Percentiles rank a stretch among this genome's conserved stretches.
phyloP scores from a whole-genome alignment of 257 asterid genomes.

The Solanum sejunctum region DNA sequence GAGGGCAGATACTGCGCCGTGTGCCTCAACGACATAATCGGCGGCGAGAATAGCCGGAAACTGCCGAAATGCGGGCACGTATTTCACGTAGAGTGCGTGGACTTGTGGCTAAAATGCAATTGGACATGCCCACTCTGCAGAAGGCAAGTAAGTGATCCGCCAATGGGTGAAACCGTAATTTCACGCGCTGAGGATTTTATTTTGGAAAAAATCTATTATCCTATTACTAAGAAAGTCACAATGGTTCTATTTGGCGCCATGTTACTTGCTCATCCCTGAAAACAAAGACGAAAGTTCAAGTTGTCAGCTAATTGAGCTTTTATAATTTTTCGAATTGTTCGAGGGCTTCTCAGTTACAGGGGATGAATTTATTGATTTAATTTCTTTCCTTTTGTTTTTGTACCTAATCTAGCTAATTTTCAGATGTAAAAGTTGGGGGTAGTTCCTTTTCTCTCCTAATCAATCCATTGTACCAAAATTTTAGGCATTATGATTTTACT shows the following conservation, averaged over 20 bases:
- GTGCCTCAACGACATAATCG: constrained; percentile 19
- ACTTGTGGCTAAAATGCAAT: constrained; percentile 17
- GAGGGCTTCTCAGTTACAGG: too few relatives aligned
- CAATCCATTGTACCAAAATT: not conserved
- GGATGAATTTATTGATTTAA: too few relatives aligned
- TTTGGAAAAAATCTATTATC: not conserved
- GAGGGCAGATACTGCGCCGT: constrained; percentile 9
- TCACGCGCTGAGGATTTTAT: not conserved
- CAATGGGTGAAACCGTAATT: not conserved
- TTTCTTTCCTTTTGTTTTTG: too few relatives aligned
- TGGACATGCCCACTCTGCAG: constrained; percentile 35
- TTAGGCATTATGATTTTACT: not conserved
- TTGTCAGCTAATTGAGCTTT: too few relatives aligned
- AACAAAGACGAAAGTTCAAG: too few relatives aligned
- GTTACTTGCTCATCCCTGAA: not conserved
- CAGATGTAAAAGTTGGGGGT: too few relatives aligned
- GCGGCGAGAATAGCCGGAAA: constrained; percentile 19
- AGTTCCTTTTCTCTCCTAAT: not conserved
- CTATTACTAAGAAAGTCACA: not conserved
- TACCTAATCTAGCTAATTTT: too few relatives aligned
- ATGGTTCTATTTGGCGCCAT: not conserved
- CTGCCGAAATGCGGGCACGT: constrained; percentile 25
- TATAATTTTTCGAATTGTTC: too few relatives aligned
- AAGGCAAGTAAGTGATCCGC: constrained; percentile 10
- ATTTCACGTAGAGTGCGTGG: constrained; percentile 25